Evolutionary conservation across 805 yeast species (phyloP), one percentile per base, ranked within the genome.

Genomic region (Komagataella pastoris): DNA sequence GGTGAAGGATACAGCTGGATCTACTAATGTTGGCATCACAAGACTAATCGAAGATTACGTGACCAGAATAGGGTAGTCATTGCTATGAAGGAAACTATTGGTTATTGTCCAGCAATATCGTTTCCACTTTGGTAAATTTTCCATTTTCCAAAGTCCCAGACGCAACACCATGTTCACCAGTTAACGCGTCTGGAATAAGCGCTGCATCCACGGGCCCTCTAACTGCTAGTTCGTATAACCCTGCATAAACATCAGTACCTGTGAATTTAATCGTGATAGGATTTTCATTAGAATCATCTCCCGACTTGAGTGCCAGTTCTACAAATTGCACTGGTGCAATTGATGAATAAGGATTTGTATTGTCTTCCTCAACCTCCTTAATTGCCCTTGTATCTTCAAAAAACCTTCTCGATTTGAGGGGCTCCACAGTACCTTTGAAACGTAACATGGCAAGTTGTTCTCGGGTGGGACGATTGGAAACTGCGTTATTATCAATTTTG

Each of bases 171-270:
- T 81, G 82, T 61, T 85, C 88, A 2, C 95, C 95, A 3, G 90
- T 80, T 36, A 87, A 63, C 90, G 89, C 87, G 30, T 80, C 75
- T 0, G 96, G 95, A 14, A 85, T 65, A 0, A 57, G 68, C n/a
- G 72, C 67, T 0, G 85, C 75, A 56, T 84, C 75, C 1, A 81
- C 64, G 0, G 73, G 58, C 1, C 70, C 75, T 55, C 66, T 52
- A 50, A 69, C 69, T 24, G 88, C 76, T 17, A 87, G 68, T 58
- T 85, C 83, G 62, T 85, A 88, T 44, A 87, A 59, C 0, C 96
- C 96, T 2, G 80, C 95, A 71, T 81, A 87, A 0, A 88, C 75
- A 61, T 87, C 95, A 17, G 68, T 71, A 1, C 96, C 96, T 3
- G 73, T 66, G 3, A 87, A 63, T 53, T 73, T 68, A 55, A 67